A percentile compares a stretch with the other conserved stretches of the same genome.
These are phyloP conservation scores for maize (Zea mays) DNA, from an alignment of 176 grass and related monocot species.

Conservation along the genomic window Zm-B73-REFERENCE-NAM-5.0 NC_050104.1:146235501-146236000, in stretches of 20 bases:
- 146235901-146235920: conserved; percentile 64
- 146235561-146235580: conserved; percentile 67
- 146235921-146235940: conserved; percentile 19
- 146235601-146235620: background rate
- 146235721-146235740: conserved; percentile 10
- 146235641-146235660: conserved; percentile 72
- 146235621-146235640: conserved; percentile 8
- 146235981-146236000: conserved; percentile 1
- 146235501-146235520: conserved; percentile 59
- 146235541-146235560: conserved; percentile 86
- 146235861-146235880: conserved; percentile 77
- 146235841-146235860: conserved; percentile 80
- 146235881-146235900: conserved; percentile 99
- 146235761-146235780: conserved; percentile 11
- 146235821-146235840: conserved; percentile 63
- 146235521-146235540: conserved; percentile 64
- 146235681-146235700: conserved; percentile 94
- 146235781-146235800: background rate
- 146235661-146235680: conserved; percentile 82
- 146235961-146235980: conserved; percentile 11
- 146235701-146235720: conserved; percentile 76
- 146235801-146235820: conserved; percentile 37
- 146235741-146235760: conserved; percentile 23
- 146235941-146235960: background rate
- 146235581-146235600: background rate